phyloP scores from a whole-genome alignment of 2,329 filamentous ascomycete species.

The Waltergamsia citrina region DNA sequence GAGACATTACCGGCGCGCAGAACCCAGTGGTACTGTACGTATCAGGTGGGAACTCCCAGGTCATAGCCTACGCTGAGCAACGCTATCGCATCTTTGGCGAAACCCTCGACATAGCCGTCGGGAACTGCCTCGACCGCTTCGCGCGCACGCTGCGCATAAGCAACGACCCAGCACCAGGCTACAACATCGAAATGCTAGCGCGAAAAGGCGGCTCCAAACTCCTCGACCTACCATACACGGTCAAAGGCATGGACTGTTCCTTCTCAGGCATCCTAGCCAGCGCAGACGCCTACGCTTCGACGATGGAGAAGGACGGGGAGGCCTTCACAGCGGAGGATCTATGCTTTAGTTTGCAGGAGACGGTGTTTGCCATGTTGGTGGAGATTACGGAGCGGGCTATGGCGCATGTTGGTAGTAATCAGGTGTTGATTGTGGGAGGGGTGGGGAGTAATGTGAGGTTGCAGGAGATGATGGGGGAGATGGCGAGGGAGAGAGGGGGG shows the following conservation, averaged over 20 bases:
- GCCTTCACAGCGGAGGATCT: conserved; percentile 73
- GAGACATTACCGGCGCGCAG: conserved; percentile 78
- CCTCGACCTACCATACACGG: conserved; percentile 85
- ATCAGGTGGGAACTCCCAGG: conserved; percentile 91
- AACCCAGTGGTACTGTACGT: conserved; percentile 97
- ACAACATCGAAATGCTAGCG: conserved; percentile 95
- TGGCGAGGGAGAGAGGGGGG: conserved; percentile 82
- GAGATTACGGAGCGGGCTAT: conserved; percentile 98
- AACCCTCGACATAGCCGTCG: conserved; percentile 93
- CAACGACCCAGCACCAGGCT: conserved; percentile 93
- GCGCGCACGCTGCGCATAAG: conserved; percentile 83
- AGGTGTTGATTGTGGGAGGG: conserved; percentile 91
- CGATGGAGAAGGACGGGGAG: conserved; percentile 41
- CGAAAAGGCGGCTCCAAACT: conserved; percentile 61
- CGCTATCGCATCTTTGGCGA: conserved; percentile 97
- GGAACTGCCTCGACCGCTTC: conserved; percentile 94
- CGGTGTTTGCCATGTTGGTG: conserved; percentile 91
- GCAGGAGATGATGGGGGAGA: conserved; percentile 97
- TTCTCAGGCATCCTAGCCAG: conserved; percentile 86
- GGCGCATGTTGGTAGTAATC: conserved; percentile 86
- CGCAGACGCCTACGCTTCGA: conserved; percentile 70
- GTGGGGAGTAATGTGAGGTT: conserved; percentile 91
- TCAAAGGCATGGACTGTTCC: conserved; percentile 98
- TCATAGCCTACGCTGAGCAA: conserved; percentile 91
- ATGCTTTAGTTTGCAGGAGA: conserved; percentile 93